A percentile compares a stretch with the other conserved stretches of the same genome.
Evolutionary conservation across 2,329 filamentous ascomycete species (phyloP).

Genomic region (Diatrype stigma): DNA sequence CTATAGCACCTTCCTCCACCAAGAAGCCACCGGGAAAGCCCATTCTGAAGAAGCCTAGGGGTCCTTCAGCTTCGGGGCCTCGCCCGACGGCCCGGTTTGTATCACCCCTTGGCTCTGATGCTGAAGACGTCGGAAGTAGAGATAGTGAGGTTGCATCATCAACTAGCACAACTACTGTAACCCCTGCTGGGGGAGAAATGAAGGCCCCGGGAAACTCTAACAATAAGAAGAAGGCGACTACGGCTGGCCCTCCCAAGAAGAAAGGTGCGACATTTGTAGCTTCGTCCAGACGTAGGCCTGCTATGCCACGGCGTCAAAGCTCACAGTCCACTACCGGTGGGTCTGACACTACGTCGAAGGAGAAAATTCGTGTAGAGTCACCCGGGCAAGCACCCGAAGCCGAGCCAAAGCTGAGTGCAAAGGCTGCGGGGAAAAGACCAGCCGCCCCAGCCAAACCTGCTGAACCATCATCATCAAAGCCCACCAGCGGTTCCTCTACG

Average conservation of each 20-base stretch:
- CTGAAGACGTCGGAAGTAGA: constrained; percentile 31
- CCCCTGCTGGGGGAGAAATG: constrained; percentile 22
- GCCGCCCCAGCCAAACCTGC: constrained; percentile 10
- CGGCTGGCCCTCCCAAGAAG: constrained; percentile 25
- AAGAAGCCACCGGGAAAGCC: constrained; percentile 49
- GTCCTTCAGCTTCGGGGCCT: constrained; percentile 48
- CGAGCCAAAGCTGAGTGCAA: constrained; percentile 31
- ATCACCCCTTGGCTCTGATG: constrained; percentile 47
- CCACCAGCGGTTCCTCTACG: not conserved
- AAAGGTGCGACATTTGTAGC: constrained; percentile 38
- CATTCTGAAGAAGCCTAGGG: constrained; percentile 56
- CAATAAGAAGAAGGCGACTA: constrained; percentile 18
- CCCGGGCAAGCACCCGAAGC: not conserved
- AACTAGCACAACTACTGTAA: constrained; percentile 30
- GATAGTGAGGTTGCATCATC: constrained; percentile 36
- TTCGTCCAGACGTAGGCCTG: constrained; percentile 42
- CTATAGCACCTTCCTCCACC: constrained; percentile 36
- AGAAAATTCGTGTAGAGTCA: constrained; percentile 9
- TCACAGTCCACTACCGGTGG: constrained; percentile 40
- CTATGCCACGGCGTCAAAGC: constrained; percentile 42
- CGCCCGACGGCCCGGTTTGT: constrained; percentile 59
- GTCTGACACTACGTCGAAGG: constrained; percentile 30
- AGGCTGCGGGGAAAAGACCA: constrained; percentile 47
- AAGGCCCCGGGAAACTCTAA: constrained; percentile 16
- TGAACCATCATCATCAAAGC: not conserved